Evolutionary conservation across 2,329 filamentous ascomycete species (phyloP).

Genomic region (Thermothelomyces thermophilus): DNA sequence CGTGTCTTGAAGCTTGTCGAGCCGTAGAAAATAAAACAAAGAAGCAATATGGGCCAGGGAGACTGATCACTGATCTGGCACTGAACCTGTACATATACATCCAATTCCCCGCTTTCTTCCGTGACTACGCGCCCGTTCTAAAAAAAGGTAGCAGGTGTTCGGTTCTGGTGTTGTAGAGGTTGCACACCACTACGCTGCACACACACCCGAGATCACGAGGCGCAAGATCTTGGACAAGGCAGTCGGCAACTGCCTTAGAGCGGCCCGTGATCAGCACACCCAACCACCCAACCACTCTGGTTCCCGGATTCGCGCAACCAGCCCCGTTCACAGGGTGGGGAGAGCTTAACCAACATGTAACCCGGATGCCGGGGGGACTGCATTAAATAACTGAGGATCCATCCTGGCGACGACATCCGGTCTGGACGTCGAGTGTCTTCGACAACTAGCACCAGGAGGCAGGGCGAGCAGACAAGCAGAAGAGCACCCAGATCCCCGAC

Average conservation of each 20-base stretch:
- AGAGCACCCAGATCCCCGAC: background rate
- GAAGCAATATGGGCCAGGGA: too few species aligned
- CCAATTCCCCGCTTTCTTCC: too few species aligned
- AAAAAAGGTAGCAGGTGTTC: too few species aligned
- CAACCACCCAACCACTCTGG: constrained; percentile 1
- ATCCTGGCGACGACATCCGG: background rate
- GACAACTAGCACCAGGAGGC: background rate
- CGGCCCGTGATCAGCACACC: constrained; percentile 14
- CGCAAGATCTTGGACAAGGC: background rate
- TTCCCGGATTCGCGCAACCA: constrained; percentile 9
- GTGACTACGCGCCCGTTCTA: too few species aligned
- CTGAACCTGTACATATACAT: too few species aligned
- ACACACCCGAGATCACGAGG: background rate
- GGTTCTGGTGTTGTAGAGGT: too few species aligned
- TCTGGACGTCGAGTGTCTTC: background rate
- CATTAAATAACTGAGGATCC: background rate
- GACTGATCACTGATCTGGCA: too few species aligned
- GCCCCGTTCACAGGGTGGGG: background rate
- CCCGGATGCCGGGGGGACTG: too few species aligned
- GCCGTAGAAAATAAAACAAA: too few species aligned
- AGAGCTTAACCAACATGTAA: background rate
- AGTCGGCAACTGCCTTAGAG: background rate
- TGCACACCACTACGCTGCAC: too few species aligned
- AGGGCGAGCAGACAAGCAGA: background rate
- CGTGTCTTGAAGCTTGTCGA: too few species aligned